Evolutionary conservation across 805 yeast species (phyloP).

Genomic region (Zygotorulaspora danielsina): DNA sequence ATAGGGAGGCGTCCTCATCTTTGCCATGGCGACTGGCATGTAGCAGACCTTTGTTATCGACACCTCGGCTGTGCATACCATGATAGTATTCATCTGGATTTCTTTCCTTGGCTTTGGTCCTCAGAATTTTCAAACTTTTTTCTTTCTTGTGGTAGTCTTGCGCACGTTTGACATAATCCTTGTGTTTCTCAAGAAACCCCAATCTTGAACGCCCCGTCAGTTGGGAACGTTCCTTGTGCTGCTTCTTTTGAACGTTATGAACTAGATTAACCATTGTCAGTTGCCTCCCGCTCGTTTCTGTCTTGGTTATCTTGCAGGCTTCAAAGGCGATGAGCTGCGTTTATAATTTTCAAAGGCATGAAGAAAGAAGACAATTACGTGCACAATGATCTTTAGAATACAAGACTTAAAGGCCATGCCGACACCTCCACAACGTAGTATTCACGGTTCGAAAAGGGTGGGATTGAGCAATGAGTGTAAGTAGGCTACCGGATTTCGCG

Average conservation of each 20-base stretch:
- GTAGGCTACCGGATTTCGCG: conserved; percentile 19
- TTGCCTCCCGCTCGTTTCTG: neutral
- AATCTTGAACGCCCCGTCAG: conserved; percentile 63
- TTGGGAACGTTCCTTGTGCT: conserved; percentile 92
- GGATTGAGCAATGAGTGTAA: conserved; percentile 5
- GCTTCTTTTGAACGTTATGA: conserved; percentile 92
- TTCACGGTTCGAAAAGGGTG: neutral
- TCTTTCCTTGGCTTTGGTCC: conserved; percentile 63
- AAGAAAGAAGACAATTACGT: neutral
- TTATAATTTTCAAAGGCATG: conserved; percentile 19
- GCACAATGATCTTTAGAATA: conserved; percentile 3
- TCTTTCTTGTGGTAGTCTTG: conserved; percentile 57
- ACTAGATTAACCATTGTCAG: conserved; percentile 65
- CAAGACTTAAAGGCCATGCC: too few relatives aligned
- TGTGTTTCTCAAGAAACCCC: conserved; percentile 92
- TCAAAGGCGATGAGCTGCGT: conserved; percentile 45
- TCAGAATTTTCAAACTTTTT: conserved; percentile 60
- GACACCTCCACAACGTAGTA: neutral
- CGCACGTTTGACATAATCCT: conserved; percentile 73
- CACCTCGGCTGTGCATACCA: conserved; percentile 72
- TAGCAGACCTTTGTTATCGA: conserved; percentile 67
- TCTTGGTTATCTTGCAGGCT: neutral
- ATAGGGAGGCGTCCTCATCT: conserved; percentile 47
- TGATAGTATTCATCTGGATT: conserved; percentile 97
- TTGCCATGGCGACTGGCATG: conserved; percentile 51